Evolutionary conservation across 371 early-diverging fungal species (phyloP), one percentile per base, ranked within the genome.

Genomic region (Mortierella sp.): DNA sequence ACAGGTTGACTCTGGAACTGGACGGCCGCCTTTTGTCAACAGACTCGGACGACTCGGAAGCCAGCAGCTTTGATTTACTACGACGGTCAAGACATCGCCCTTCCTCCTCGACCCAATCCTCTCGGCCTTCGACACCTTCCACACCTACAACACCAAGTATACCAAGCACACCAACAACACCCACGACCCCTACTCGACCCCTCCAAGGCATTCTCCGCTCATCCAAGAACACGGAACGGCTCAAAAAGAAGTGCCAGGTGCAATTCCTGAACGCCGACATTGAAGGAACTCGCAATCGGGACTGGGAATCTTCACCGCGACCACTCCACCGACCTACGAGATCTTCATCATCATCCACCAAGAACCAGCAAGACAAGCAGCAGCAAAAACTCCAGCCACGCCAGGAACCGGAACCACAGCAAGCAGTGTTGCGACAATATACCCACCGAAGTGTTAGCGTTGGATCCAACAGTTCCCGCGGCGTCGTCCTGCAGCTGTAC

Each of bases 11-110:
- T 3, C 32, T 79, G 48, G 85, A 84, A 27, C 72, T 84, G 27
- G 85, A 84, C 2, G 65, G 72, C 5, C 76, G 74, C 2, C 75
- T 80, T 38, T 54, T 72, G 3, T 27, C 75, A 6, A 80, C 83
- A 14, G 83, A 83, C 38, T 79, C 79, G 14, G 83, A 84, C 41
- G 81, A 80, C 54, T 81, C 84, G 5, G 77, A 77, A 32, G 75
- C 77, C 32, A 77, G 72, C 51, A 46, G 75, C 60, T 71, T 56
- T 27, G 55, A n/a, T 41, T 48, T 60, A 8, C 4, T 35, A 4
- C 70, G 58, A 27, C 77, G 49, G 14, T 54, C 54, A 12, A 29
- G 63, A 51, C 0, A 71, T 8, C 46, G 56, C 4, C 35, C 41
- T 54, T 16, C 72, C n/a, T 54, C 75, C 0, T 78, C 78, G 8